These are phyloP conservation scores for Micractinium sp. DNA, from an alignment of 139 green algal genomes.

Conservation along the genomic window DNA sequence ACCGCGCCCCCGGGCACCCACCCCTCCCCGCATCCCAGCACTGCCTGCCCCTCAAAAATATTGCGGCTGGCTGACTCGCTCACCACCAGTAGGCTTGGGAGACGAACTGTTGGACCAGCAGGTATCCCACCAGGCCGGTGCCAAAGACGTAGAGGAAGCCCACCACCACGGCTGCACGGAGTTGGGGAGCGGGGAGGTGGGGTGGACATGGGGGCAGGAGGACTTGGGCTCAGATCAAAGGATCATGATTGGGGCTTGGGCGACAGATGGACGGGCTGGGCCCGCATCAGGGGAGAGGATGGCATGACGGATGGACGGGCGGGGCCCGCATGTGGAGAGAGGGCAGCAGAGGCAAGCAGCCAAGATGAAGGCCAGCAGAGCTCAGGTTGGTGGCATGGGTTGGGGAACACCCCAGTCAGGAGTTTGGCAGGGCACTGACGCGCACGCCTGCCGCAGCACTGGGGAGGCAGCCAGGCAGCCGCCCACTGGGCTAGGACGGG, in stretches of 20 bases:
- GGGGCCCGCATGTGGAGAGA: background rate
- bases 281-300: background rate
- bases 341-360: background rate
- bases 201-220: background rate
- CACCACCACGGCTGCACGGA: conserved; percentile 50
- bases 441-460: too few species aligned
- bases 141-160: conserved; percentile 86
- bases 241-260: too few species aligned
- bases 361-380: too few species aligned
- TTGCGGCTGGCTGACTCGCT: background rate
- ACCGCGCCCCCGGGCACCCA: background rate
- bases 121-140: conserved; percentile 57
- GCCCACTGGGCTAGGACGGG: too few species aligned
- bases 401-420: too few species aligned
- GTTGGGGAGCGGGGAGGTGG: background rate
- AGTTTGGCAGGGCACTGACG: too few species aligned
- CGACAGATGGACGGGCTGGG: too few species aligned
- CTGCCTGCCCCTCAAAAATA: too few species aligned
- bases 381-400: too few species aligned
- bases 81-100: conserved; percentile 52
- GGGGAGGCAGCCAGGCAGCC: too few species aligned
- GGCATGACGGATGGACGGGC: background rate
- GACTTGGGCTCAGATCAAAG: background rate
- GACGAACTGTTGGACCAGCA: conserved; percentile 51
- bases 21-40: too few species aligned